phyloP scores from a whole-genome alignment of 495 filamentous ascomycete genomes.

The Penicillium crystallinum region DNA sequence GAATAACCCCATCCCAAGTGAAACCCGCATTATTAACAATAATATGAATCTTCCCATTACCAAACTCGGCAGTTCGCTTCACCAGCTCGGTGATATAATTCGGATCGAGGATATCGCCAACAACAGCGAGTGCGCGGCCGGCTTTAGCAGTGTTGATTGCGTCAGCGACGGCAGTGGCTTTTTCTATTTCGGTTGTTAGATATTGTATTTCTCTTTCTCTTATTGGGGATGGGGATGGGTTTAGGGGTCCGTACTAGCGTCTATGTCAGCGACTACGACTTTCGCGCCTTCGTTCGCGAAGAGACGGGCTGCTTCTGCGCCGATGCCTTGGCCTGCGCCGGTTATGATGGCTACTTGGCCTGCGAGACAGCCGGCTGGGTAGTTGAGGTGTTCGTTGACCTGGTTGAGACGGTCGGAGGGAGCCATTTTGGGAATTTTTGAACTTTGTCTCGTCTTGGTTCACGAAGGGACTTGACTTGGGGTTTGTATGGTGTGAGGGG shows the following conservation, averaged over 20 bases:
- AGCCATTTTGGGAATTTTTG: constrained; percentile 24
- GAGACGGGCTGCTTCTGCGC: constrained; percentile 71
- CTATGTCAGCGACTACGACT: constrained; percentile 78
- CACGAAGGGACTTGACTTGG: no score
- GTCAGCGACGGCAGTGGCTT: constrained; percentile 56
- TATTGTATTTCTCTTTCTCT: not conserved
- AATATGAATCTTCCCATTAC: constrained; percentile 79
- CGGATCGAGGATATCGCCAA: constrained; percentile 67
- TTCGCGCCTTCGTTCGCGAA: constrained; percentile 85
- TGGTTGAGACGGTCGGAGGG: constrained; percentile 55
- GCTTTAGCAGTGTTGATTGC: constrained; percentile 57
- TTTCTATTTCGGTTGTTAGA: constrained; percentile 37
- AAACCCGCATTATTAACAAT: constrained; percentile 86
- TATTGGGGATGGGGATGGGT: not conserved
- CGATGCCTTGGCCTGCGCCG: constrained; percentile 83
- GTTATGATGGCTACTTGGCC: constrained; percentile 86
- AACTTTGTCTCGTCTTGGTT: no score
- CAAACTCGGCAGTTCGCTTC: constrained; percentile 70
- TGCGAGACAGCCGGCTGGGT: constrained; percentile 67
- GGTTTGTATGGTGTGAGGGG: not conserved
- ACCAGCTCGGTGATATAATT: constrained; percentile 64
- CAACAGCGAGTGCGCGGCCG: constrained; percentile 61
- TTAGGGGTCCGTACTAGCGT: constrained; percentile 60
- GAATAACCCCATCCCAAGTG: constrained; percentile 87
- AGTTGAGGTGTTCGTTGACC: constrained; percentile 72